Percentiles rank a stretch among this genome's conserved stretches.
These are phyloP conservation scores for Neostapfia colusana DNA, from an alignment of 176 grass and related monocot species.

Conservation along the genomic window DNA sequence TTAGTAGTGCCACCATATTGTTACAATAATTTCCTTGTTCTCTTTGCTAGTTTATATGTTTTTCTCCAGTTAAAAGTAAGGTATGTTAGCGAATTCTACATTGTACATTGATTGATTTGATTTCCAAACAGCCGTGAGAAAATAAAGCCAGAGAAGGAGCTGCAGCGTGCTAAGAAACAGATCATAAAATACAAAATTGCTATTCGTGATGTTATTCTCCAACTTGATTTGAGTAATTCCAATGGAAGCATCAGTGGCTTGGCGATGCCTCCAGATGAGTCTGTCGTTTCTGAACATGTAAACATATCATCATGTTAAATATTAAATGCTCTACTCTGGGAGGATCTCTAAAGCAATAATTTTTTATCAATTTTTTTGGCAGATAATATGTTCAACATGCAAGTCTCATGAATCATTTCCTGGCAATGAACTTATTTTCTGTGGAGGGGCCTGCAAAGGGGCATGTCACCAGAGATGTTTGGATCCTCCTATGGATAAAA, in stretches of 20 bases:
- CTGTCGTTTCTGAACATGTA: conserved; percentile 59
- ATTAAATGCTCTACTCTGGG: conserved; percentile 19
- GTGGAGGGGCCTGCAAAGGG: conserved; percentile 68
- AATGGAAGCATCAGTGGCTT: conserved; percentile 49
- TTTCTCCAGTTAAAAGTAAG: conserved; percentile 29
- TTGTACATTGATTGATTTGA: conserved; percentile 31
- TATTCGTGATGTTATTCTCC: conserved; percentile 81
- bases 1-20: conserved; percentile 1
- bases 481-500: conserved; percentile 62
- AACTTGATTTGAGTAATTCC: conserved; percentile 72
- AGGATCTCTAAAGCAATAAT: conserved; percentile 37
- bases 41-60: conserved; percentile 15
- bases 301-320: conserved; percentile 35
- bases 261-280: conserved; percentile 45
- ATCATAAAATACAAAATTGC: conserved; percentile 87
- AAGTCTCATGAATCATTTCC: conserved; percentile 65
- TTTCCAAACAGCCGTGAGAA: conserved; percentile 78
- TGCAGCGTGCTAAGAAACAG: conserved; percentile 88
- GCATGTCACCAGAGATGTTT: conserved; percentile 76
- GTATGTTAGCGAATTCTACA: conserved; percentile 35
- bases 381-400: conserved; percentile 66
- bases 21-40: conserved; percentile 21
- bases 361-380: conserved; percentile 38
- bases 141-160: conserved; percentile 94
- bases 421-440: conserved; percentile 60